Percentiles rank a stretch among this genome's conserved stretches.
Conservation (phyloP, 768 basidiomycete species). For the Agaricus sinodeliciosus region DNA sequence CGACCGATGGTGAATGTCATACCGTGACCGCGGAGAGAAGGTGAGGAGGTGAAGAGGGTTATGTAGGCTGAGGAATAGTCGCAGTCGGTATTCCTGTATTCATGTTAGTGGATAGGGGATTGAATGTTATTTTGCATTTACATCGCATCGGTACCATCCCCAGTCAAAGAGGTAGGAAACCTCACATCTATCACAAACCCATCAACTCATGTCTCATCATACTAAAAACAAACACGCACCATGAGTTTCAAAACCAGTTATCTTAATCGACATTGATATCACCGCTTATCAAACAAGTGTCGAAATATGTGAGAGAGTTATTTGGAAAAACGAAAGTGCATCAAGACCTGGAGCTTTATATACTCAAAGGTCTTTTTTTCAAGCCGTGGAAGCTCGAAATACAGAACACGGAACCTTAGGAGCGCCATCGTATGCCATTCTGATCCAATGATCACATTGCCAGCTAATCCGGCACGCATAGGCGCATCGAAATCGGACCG, state of each 20-base stretch:
- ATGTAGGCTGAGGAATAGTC: slow-evolving; percentile 96
- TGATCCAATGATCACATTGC: no score
- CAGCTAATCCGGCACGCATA: no score
- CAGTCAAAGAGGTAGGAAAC: slow-evolving; percentile 86
- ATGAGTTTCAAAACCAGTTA: slow-evolving; percentile 27
- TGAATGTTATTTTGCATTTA: slow-evolving; percentile 22
- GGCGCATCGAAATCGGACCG: no score
- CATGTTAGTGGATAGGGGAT: neutral
- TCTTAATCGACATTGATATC: slow-evolving; percentile 23
- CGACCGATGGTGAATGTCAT: slow-evolving; percentile 95
- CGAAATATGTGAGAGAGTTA: neutral
- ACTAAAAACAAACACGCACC: slow-evolving; percentile 16
- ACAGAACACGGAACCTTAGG: no score
- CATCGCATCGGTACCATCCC: slow-evolving; percentile 95
- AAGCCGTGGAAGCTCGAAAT: no score
- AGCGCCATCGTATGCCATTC: no score
- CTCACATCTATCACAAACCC: slow-evolving; percentile 62
- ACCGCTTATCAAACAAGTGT: neutral
- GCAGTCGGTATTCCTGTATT: slow-evolving; percentile 84
- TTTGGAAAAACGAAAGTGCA: neutral
- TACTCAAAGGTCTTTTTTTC: no score
- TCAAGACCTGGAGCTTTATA: neutral
- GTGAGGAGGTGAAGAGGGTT: slow-evolving; percentile 59
- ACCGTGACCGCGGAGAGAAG: slow-evolving; percentile 77
- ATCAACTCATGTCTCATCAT: neutral